Evolutionary conservation across 73 alveolate species (phyloP), one percentile per base, ranked within the genome.

Genomic region (Blepharisma stoltei): DNA sequence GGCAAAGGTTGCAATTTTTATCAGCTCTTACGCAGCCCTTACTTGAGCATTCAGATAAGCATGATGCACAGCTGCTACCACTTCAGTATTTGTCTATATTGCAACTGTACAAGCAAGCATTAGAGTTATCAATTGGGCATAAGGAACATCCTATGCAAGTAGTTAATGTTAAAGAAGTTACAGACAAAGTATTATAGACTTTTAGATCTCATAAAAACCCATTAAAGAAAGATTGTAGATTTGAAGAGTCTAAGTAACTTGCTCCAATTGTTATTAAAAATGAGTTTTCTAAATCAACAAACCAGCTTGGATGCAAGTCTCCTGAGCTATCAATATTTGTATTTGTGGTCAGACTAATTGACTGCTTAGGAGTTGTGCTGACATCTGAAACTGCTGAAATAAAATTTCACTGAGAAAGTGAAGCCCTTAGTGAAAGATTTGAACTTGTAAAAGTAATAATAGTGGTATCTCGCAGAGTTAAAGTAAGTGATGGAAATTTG

Each of bases 241-340:
- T 14, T 14, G 46, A n/a, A 25, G 37, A 8, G 73, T 25, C 23
- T 1, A 38, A 20, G 2, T 20, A 14, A 2, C 18, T 8, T 8
- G 73, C 73, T 20, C 73, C 46, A 18, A 60, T 60, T n/a, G 73
- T 60, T 1, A 60, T 60, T n/a, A 25, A 18, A 60, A 20, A 60
- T 32, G 41, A 32, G 3, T 32, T 32, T 32, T 32, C 41, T 32
- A 32, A 32, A 3, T 32, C 41, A 32, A 32, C 3, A 32, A 32
- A 32, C 41, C 41, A 32, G 3, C 5, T 3, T 32, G 41, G 41
- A 32, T 32, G 0, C 41, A 32, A 32, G 41, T 32, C 41, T 3
- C 41, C 41, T 32, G 41, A 32, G 41, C 41, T 32, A 32, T 32
- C 41, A 32, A 32, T 32, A 32, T 32, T 32, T 32, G 41, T 32